These are phyloP conservation scores for Vigna angularis DNA, from an alignment of 306 rosid genomes.

Conservation along the genomic window DNA sequence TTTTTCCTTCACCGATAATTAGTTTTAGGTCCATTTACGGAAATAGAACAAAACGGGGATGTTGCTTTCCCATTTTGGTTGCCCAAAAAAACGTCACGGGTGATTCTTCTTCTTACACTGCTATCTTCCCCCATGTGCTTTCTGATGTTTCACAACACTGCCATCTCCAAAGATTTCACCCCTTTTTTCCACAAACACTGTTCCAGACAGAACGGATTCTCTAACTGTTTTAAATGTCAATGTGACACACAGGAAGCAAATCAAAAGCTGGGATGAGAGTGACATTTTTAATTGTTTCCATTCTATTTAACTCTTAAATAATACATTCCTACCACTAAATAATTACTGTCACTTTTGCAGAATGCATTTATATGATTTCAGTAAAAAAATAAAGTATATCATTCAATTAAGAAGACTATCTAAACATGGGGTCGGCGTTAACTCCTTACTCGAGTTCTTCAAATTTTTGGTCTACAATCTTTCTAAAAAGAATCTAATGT, in stretches of 20 bases:
- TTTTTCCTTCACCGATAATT: constrained; percentile 27
- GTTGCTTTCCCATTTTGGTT: constrained; percentile 21
- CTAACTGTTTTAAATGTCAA: constrained; percentile 34
- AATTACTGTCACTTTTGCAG: too few species aligned
- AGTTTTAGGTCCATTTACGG: constrained; percentile 31
- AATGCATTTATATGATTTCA: too few species aligned
- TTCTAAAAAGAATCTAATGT: too few species aligned
- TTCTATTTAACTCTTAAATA: too few species aligned
- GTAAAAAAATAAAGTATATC: too few species aligned
- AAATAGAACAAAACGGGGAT: constrained; percentile 32
- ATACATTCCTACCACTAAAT: too few species aligned
- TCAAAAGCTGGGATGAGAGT: constrained; percentile 38
- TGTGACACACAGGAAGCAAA: constrained; percentile 41
- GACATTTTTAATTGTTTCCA: not conserved
- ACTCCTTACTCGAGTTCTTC: too few species aligned
- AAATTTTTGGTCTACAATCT: too few species aligned
- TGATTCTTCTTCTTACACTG: constrained; percentile 12
- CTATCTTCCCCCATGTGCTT: constrained; percentile 30
- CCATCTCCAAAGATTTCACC: constrained; percentile 30
- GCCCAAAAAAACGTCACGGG: constrained; percentile 33
- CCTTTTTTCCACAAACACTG: constrained; percentile 14
- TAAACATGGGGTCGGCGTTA: too few species aligned
- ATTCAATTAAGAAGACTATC: too few species aligned
- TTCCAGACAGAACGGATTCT: constrained; percentile 38
- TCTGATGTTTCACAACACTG: not conserved